Conservation (phyloP, 768 basidiomycete species). For the Antrodiella citrinella region DNA sequence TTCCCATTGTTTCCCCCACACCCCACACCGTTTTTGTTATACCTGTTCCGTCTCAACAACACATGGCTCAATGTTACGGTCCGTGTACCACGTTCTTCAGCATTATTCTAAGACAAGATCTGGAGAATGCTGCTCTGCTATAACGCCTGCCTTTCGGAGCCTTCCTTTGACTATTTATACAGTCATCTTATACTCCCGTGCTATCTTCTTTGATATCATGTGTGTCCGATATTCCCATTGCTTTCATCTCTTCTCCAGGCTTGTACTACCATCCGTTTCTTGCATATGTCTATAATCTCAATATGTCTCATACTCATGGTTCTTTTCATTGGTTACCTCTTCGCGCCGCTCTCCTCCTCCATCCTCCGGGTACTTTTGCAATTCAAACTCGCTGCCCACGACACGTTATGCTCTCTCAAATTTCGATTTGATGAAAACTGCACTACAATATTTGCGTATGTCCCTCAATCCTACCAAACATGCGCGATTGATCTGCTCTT, state of each 20-base stretch:
- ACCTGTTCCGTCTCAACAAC: conserved; percentile 12
- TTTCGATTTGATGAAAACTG: conserved; percentile 20
- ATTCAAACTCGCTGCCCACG: conserved; percentile 10
- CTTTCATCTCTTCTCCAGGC: conserved; percentile 1
- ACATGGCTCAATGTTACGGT: conserved; percentile 24
- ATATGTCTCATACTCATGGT: neutral
- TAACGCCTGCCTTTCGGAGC: conserved; percentile 22
- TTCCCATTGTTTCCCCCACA: conserved; percentile 17
- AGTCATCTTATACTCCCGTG: conserved; percentile 10
- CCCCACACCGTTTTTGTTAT: conserved; percentile 18
- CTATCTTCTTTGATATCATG: conserved; percentile 5
- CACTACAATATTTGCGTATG: conserved; percentile 11
- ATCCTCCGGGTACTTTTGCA: conserved; percentile 10
- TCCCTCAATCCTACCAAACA: conserved; percentile 15
- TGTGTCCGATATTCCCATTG: conserved; percentile 5
- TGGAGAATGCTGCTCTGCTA: conserved; percentile 59
- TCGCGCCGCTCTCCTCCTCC: neutral
- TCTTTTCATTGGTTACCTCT: neutral
- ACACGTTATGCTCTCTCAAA: conserved; percentile 12
- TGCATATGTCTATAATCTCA: neutral
- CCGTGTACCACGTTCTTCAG: conserved; percentile 32
- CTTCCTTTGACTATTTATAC: conserved; percentile 3
- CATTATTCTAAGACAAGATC: conserved; percentile 60
- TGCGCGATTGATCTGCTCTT: conserved; percentile 11
- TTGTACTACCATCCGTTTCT: neutral